These are phyloP conservation scores for Groenewaldozyma salmanticensis DNA, from an alignment of 805 yeast species.

Conservation along the genomic window DNA sequence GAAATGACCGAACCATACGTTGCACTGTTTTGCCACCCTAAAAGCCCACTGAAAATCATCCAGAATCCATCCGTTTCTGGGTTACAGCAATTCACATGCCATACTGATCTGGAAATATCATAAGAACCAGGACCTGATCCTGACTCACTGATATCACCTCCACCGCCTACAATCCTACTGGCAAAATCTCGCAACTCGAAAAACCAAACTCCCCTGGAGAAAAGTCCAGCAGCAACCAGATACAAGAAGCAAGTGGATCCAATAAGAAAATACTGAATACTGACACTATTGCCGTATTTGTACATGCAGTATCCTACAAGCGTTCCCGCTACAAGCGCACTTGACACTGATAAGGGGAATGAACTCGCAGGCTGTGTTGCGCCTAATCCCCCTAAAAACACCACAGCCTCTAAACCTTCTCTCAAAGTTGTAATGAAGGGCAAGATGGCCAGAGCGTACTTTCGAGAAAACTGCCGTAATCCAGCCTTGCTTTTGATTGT, in stretches of 20 bases:
- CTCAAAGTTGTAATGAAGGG: slow-evolving; percentile 82
- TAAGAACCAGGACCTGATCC: slow-evolving; percentile 94
- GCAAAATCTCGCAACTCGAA: slow-evolving; percentile 73
- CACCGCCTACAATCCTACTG: slow-evolving; percentile 74
- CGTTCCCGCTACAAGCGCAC: slow-evolving; percentile 52
- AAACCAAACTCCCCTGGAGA: slow-evolving; percentile 86
- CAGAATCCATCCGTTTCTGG: slow-evolving; percentile 87
- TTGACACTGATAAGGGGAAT: slow-evolving; percentile 51
- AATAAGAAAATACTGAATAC: slow-evolving; percentile 65
- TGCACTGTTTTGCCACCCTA: slow-evolving; percentile 94
- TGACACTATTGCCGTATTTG: slow-evolving; percentile 67
- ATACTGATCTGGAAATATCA: slow-evolving; percentile 64
- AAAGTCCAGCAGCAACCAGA: slow-evolving; percentile 76
- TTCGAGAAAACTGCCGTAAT: slow-evolving; percentile 24
- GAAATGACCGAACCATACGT: slow-evolving; percentile 78
- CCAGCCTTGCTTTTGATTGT: slow-evolving; percentile 14
- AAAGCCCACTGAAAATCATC: slow-evolving; percentile 81
- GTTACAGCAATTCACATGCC: slow-evolving; percentile 95
- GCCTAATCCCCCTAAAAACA: slow-evolving; percentile 83
- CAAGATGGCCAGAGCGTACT: slow-evolving; percentile 61
- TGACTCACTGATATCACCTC: slow-evolving; percentile 76
- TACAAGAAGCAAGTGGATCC: slow-evolving; percentile 73
- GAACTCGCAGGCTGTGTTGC: slow-evolving; percentile 59
- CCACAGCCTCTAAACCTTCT: slow-evolving; percentile 88
- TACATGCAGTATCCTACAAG: slow-evolving; percentile 59